phyloP scores from a whole-genome alignment of 768 basidiomycete species.

The Boletellus sp. region DNA sequence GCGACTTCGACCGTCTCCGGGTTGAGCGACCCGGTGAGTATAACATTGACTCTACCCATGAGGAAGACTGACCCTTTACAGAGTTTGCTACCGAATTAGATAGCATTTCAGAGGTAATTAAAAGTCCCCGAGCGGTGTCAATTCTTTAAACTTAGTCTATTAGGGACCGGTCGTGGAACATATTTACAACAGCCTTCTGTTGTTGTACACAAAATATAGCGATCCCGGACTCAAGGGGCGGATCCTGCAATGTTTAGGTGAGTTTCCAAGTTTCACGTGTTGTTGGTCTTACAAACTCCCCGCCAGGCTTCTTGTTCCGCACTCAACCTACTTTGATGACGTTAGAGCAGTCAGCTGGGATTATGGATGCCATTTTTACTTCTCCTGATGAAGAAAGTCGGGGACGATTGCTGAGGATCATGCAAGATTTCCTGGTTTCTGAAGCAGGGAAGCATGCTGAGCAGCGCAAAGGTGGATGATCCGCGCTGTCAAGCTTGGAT shows the following conservation, averaged over 20 bases:
- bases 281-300: background rate
- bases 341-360: conserved; percentile 64
- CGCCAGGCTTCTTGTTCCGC: conserved; percentile 82
- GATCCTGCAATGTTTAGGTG: conserved; percentile 83
- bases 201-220: conserved; percentile 64
- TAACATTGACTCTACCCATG: too few relatives aligned
- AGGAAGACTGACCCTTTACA: conserved; percentile 20
- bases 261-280: conserved; percentile 13
- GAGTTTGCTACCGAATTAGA: conserved; percentile 57
- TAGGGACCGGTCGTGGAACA: conserved; percentile 78
- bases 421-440: conserved; percentile 87
- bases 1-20: conserved; percentile 78
- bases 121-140: background rate
- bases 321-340: conserved; percentile 92
- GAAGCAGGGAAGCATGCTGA: conserved; percentile 76
- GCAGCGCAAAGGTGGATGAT: conserved; percentile 58
- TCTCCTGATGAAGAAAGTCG: conserved; percentile 69
- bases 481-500: background rate
- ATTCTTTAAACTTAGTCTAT: conserved; percentile 1
- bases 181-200: conserved; percentile 69
- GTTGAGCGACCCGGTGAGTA: conserved; percentile 55
- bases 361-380: conserved; percentile 89
- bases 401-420: conserved; percentile 74
- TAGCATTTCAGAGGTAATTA: conserved; percentile 50
- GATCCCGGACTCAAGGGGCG: conserved; percentile 62